A percentile compares a stretch with the other conserved stretches of the same genome.
Conservation (phyloP, 768 basidiomycete genomes). For the Galerina sulciceps region DNA sequence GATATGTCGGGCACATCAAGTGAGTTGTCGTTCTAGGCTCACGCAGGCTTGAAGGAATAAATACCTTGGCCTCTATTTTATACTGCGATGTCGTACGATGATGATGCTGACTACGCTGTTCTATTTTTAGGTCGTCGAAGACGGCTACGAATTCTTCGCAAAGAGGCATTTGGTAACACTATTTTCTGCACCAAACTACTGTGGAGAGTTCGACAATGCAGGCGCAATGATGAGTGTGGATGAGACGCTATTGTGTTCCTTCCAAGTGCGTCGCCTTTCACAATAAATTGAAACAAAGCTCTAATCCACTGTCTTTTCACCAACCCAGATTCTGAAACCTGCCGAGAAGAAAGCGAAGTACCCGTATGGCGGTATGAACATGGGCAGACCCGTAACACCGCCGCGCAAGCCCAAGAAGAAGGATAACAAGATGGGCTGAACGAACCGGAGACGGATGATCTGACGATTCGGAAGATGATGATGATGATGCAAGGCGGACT, state of each 20-base stretch:
- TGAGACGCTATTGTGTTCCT: slow-evolving; percentile 95
- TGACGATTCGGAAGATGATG: slow-evolving; percentile 5
- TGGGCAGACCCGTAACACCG: slow-evolving; percentile 89
- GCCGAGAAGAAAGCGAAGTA: slow-evolving; percentile 99
- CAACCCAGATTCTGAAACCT: slow-evolving; percentile 88
- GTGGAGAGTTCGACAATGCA: slow-evolving; percentile 97
- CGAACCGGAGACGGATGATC: not conserved
- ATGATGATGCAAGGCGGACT: slow-evolving; percentile 14
- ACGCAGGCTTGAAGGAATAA: too few species aligned
- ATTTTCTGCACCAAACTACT: slow-evolving; percentile 96
- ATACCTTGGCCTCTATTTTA: not conserved
- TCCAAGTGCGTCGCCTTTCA: slow-evolving; percentile 69
- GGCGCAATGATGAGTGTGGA: slow-evolving; percentile 99
- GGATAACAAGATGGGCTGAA: slow-evolving; percentile 63
- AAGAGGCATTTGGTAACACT: slow-evolving; percentile 96
- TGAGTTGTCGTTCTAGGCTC: slow-evolving; percentile 35
- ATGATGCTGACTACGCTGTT: too few species aligned
- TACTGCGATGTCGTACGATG: not conserved
- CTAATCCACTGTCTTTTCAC: slow-evolving; percentile 1
- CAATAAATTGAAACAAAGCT: not conserved
- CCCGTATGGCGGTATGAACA: slow-evolving; percentile 85
- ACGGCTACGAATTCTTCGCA: slow-evolving; percentile 99
- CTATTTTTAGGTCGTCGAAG: slow-evolving; percentile 83
- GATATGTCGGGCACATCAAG: slow-evolving; percentile 98
- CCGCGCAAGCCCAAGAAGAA: slow-evolving; percentile 99